Base-by-base conservation (phyloP, 2,329 filamentous ascomycete genomes). In the Fusarium lateritium region DNA sequence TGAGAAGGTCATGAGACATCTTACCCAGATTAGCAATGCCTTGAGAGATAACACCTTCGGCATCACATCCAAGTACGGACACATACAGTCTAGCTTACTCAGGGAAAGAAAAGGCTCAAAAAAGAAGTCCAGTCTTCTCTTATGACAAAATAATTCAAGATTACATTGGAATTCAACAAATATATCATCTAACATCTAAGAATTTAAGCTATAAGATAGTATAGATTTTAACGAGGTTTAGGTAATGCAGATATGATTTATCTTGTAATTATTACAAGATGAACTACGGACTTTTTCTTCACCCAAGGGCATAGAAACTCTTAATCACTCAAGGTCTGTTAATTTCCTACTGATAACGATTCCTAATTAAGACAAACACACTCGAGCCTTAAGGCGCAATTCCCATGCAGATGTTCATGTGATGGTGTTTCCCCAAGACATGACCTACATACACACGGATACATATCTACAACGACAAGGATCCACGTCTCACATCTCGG, bases 1-100 rank as follows among this genome's bases (percentile, higher is more conserved):
- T n/a, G 47, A 13, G 22, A 36, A 47, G 43, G 60, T 65, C 62
- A 65, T 65, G 53, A 65, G 62, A 65, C 42, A 26, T 40, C n/a
- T 39, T 65, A n/a, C 60, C 53, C n/a, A 46, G 45, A 59, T 50
- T 31, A 65, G 52, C 24, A 42, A 51, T 19, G 24, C 21, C 22
- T 36, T 14, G 11, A 38, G 14, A 33, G 43, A 38, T 22, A 42
- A 44, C 15, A 52, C 31, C 10, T 19, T 59, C 11, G 28, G 31
- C 15, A 26, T 53, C 14, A 42, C 19, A 36, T 33, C 21, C 26
- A 42, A 28, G n/a, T 19, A 7, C 9, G 24, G 42, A 49, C 34
- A 21, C 14, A 33, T 11, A 45, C 31, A 21, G 21, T 22, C 17
- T 28, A 39, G 24, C 17, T 21, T 36, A 17, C 22, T 19, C 19